phyloP scores from a whole-genome alignment of 768 basidiomycete species.

The Xerocomellus chrysenteron region DNA sequence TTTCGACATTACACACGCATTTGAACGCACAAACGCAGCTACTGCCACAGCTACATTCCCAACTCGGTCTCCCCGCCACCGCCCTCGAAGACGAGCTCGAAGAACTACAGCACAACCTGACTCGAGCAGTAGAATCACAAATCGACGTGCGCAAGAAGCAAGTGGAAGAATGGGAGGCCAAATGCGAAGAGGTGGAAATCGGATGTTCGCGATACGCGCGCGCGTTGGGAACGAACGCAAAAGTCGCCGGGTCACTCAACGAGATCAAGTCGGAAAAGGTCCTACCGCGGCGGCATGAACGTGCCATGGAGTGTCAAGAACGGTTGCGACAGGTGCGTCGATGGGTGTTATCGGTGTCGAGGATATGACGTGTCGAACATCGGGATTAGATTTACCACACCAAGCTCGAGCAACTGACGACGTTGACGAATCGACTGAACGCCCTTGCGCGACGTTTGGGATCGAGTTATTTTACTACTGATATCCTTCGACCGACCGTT shows the following conservation, averaged over 20 bases:
- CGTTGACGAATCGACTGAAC: slow-evolving; percentile 65
- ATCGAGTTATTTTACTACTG: slow-evolving; percentile 52
- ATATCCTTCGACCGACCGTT: slow-evolving; percentile 49
- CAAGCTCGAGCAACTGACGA: slow-evolving; percentile 72
- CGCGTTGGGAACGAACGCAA: slow-evolving; percentile 71
- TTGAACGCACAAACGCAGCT: slow-evolving; percentile 80
- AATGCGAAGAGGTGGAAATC: slow-evolving; percentile 59
- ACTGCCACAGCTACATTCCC: slow-evolving; percentile 77
- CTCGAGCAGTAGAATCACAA: slow-evolving; percentile 71
- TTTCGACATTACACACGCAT: slow-evolving; percentile 76
- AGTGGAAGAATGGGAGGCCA: slow-evolving; percentile 70
- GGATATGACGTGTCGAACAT: slow-evolving; percentile 20
- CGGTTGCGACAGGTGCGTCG: slow-evolving; percentile 69
- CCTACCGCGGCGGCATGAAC: slow-evolving; percentile 69
- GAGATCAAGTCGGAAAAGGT: slow-evolving; percentile 72
- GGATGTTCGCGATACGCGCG: slow-evolving; percentile 65
- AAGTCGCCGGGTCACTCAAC: slow-evolving; percentile 59
- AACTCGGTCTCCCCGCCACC: slow-evolving; percentile 77
- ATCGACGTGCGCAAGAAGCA: slow-evolving; percentile 69
- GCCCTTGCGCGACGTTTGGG: slow-evolving; percentile 61
- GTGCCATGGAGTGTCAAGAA: slow-evolving; percentile 70
- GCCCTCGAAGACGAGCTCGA: slow-evolving; percentile 81
- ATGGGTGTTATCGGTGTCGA: neutral
- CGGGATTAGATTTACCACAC: slow-evolving; percentile 62
- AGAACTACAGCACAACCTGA: slow-evolving; percentile 69